Conservation (phyloP, 371 early-diverging fungal genomes). For the Apophysomyces sp. region DNA sequence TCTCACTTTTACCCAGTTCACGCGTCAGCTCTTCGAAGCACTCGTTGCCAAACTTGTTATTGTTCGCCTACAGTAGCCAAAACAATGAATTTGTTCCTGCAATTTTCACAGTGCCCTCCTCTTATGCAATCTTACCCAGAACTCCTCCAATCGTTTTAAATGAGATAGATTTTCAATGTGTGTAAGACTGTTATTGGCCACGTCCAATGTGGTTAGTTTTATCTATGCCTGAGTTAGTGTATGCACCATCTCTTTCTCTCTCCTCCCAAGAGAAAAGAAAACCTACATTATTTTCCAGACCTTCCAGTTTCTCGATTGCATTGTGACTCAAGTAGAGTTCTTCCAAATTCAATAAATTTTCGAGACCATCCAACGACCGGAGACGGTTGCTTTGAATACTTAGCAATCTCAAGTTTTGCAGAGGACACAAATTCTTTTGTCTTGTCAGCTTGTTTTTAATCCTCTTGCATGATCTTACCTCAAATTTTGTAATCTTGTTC, state of each 20-base stretch:
- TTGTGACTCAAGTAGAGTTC: slow-evolving; percentile 92
- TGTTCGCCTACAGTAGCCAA: slow-evolving; percentile 59
- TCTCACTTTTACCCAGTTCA: slow-evolving; percentile 62
- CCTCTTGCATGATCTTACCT: slow-evolving; percentile 42
- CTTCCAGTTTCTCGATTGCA: slow-evolving; percentile 70
- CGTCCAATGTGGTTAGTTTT: slow-evolving; percentile 77
- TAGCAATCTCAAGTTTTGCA: slow-evolving; percentile 70
- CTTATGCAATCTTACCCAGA: slow-evolving; percentile 95
- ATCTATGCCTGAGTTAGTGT: slow-evolving; percentile 25
- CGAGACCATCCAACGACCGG: slow-evolving; percentile 73
- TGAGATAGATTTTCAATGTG: slow-evolving; percentile 76
- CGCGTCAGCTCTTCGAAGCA: slow-evolving; percentile 77
- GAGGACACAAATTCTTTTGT: slow-evolving; percentile 32
- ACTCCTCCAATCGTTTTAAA: slow-evolving; percentile 74
- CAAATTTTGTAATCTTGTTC: slow-evolving; percentile 88
- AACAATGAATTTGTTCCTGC: too few relatives aligned
- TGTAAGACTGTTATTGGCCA: slow-evolving; percentile 81
- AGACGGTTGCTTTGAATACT: slow-evolving; percentile 89
- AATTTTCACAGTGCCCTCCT: too few relatives aligned
- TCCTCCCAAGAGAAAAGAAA: too few relatives aligned
- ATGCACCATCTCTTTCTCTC: background rate
- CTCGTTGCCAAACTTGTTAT: slow-evolving; percentile 69
- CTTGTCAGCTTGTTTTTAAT: background rate
- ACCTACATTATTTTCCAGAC: slow-evolving; percentile 74
- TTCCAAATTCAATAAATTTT: slow-evolving; percentile 68